A percentile compares a stretch with the other conserved stretches of the same genome.
Evolutionary conservation across 805 yeast species (phyloP).

Genomic region (Yarrowia sp.): DNA sequence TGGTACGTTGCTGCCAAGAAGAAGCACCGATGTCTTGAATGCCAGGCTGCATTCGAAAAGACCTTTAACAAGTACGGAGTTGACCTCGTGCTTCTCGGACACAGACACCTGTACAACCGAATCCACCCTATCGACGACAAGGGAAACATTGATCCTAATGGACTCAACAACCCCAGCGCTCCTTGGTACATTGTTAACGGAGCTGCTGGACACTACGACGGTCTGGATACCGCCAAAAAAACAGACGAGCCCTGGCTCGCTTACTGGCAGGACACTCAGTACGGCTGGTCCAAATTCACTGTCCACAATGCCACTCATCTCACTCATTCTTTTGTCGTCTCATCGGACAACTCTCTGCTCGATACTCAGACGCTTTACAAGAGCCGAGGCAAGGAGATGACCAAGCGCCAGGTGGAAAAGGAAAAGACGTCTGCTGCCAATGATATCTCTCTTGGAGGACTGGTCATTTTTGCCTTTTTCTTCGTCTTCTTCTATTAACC

Average conservation of each 20-base stretch:
- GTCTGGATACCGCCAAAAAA: slow-evolving; percentile 31
- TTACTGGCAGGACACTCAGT: slow-evolving; percentile 27
- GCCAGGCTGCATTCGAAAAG: slow-evolving; percentile 34
- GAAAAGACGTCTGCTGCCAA: background rate
- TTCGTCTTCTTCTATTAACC: background rate
- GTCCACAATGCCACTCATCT: slow-evolving; percentile 38
- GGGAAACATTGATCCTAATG: slow-evolving; percentile 34
- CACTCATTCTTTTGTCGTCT: slow-evolving; percentile 37
- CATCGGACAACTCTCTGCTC: slow-evolving; percentile 33
- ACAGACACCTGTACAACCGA: slow-evolving; percentile 35
- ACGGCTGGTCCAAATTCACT: slow-evolving; percentile 37
- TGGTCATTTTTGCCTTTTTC: background rate
- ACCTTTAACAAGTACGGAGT: slow-evolving; percentile 32
- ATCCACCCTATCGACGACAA: slow-evolving; percentile 32
- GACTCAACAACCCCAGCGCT: slow-evolving; percentile 36
- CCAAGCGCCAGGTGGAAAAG: background rate
- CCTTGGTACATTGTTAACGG: slow-evolving; percentile 40
- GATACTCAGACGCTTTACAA: slow-evolving; percentile 36
- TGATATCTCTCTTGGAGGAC: background rate
- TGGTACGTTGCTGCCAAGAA: slow-evolving; percentile 36
- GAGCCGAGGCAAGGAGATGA: slow-evolving; percentile 14
- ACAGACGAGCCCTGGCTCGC: slow-evolving; percentile 24
- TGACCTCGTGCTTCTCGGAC: slow-evolving; percentile 35
- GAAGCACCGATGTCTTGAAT: slow-evolving; percentile 29
- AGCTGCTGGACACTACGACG: slow-evolving; percentile 38